phyloP scores from a whole-genome alignment of 1,139 yeast species.

The Sugiyamaella pinicola region DNA sequence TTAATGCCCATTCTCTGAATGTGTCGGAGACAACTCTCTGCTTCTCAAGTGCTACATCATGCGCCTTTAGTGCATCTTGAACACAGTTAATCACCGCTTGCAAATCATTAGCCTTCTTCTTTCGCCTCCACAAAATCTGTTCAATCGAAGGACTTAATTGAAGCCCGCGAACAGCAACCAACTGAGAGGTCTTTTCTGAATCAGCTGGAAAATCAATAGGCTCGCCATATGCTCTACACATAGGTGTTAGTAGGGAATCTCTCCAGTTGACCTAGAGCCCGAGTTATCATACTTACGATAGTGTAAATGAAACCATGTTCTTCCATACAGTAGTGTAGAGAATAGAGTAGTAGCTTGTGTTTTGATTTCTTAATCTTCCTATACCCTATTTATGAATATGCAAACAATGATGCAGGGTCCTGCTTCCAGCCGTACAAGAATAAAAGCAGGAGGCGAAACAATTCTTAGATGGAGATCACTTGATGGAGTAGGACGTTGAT shows the following conservation, averaged over 20 bases:
- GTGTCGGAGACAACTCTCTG: conserved; percentile 3
- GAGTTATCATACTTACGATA: neutral
- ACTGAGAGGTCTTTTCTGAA: neutral
- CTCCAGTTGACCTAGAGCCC: neutral
- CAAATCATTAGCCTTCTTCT: neutral
- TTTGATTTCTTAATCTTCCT: no score
- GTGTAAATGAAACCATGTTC: neutral
- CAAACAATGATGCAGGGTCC: conserved; percentile 1
- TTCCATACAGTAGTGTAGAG: no score
- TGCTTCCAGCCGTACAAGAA: neutral
- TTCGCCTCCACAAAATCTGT: neutral
- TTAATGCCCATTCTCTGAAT: conserved; percentile 8
- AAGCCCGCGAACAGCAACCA: neutral
- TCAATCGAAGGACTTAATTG: neutral
- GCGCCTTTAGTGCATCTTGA: conserved; percentile 8
- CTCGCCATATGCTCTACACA: neutral
- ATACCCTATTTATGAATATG: neutral
- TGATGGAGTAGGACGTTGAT: no score
- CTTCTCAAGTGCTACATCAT: conserved; percentile 7
- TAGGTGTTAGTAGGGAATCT: neutral
- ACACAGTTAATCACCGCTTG: neutral
- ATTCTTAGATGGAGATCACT: neutral
- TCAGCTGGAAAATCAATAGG: neutral
- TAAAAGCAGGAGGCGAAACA: neutral
- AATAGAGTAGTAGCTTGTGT: neutral